A percentile compares a stretch with the other conserved stretches of the same genome.
Conservation (phyloP, 257 asterid genomes). For the Anisodus tanguticus region DNA sequence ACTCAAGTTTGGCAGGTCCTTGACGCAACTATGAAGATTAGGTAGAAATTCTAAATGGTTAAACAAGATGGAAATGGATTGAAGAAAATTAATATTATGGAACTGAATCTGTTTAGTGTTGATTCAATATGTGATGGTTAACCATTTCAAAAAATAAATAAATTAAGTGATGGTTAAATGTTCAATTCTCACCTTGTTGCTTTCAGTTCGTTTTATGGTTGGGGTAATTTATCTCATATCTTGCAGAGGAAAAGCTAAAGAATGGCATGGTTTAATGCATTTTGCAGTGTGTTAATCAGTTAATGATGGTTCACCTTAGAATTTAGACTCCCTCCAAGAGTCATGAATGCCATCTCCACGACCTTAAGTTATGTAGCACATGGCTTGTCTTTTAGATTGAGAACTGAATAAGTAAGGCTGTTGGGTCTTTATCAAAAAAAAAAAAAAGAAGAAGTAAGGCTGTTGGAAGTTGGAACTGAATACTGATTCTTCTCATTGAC, state of each 20-base stretch:
- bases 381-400: neutral
- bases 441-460: no score
- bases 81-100: neutral
- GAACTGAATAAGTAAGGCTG: neutral
- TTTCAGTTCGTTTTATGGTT: neutral
- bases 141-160: no score
- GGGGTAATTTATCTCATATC: neutral
- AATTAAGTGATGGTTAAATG: neutral
- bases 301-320: neutral
- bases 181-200: neutral
- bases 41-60: neutral
- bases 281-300: neutral
- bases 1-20: neutral
- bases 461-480: no score
- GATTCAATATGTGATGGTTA: neutral
- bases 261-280: neutral
- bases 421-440: no score
- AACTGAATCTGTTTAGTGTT: conserved; percentile 6
- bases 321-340: no score
- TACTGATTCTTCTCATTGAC: conserved; percentile 24
- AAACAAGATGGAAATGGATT: conserved; percentile 5
- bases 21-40: neutral
- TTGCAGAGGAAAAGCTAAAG: neutral
- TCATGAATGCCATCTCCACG: no score
- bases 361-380: neutral